Conservation (phyloP, 495 filamentous ascomycete genomes). For the Pyronema omphalodes region DNA sequence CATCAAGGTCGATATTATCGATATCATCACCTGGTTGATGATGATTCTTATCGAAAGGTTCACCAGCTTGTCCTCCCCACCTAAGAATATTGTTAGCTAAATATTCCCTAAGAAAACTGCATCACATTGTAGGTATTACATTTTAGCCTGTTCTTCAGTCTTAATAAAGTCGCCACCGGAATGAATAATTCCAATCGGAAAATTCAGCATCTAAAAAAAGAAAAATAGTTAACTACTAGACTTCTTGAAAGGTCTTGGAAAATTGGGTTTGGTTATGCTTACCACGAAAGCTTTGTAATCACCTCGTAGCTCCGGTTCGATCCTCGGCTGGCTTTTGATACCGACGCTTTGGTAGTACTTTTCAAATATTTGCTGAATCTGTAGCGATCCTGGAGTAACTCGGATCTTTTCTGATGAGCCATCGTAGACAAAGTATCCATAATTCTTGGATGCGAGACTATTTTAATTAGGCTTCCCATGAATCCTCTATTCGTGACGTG, state of each 20-base stretch:
- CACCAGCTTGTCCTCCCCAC: conserved; percentile 6
- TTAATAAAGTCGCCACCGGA: not conserved
- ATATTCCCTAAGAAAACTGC: not conserved
- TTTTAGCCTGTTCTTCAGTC: not conserved
- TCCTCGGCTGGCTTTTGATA: not conserved
- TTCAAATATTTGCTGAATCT: not conserved
- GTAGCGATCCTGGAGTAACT: not conserved
- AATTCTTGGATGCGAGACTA: not conserved
- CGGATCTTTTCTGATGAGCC: not conserved
- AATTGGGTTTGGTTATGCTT: not conserved
- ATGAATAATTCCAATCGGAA: not conserved
- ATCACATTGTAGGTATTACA: not conserved
- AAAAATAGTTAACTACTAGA: not conserved
- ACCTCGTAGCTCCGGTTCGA: no score
- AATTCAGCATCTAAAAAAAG: not conserved
- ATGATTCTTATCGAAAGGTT: conserved; percentile 12
- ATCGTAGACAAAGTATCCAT: not conserved
- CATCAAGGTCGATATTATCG: conserved; percentile 11
- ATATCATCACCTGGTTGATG: conserved; percentile 10
- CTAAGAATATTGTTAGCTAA: not conserved
- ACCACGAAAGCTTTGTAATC: no score
- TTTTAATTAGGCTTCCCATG: not conserved
- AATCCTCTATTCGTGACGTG: not conserved
- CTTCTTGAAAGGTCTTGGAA: not conserved
- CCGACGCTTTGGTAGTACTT: not conserved